phyloP scores from a whole-genome alignment of 1,139 yeast genomes.

The Pichia sp. region DNA sequence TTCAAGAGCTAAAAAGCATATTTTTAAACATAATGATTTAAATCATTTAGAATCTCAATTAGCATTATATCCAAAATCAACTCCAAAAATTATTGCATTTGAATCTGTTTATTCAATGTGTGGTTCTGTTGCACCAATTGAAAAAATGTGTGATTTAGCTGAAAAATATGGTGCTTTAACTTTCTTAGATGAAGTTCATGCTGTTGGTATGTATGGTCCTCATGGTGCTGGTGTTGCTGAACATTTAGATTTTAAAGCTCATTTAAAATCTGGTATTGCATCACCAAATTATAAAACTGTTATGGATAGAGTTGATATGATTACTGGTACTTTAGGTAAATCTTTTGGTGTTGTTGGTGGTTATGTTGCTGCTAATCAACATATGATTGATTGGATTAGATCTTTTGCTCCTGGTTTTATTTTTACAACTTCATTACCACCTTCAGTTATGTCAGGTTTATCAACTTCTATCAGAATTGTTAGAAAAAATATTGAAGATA shows the following conservation, averaged over 20 bases:
- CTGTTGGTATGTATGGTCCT: slow-evolving; percentile 98
- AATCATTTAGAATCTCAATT: slow-evolving; percentile 73
- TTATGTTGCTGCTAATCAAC: slow-evolving; percentile 83
- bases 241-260: slow-evolving; percentile 82
- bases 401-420: slow-evolving; percentile 97
- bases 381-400: slow-evolving; percentile 89
- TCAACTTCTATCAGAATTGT: slow-evolving; percentile 81
- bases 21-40: slow-evolving; percentile 88
- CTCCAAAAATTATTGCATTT: slow-evolving; percentile 93
- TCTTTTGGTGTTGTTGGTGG: slow-evolving; percentile 98
- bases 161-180: slow-evolving; percentile 97
- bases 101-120: slow-evolving; percentile 98
- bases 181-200: slow-evolving; percentile 96
- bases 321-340: slow-evolving; percentile 96
- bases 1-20: slow-evolving; percentile 81
- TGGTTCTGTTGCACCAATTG: slow-evolving; percentile 93
- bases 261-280: slow-evolving; percentile 60
- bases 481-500: slow-evolving; percentile 67
- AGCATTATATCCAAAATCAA: slow-evolving; percentile 70
- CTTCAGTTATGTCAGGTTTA: slow-evolving; percentile 97
- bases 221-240: slow-evolving; percentile 99
- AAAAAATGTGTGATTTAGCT: slow-evolving; percentile 88
- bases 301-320: slow-evolving; percentile 88
- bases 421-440: slow-evolving; percentile 94
- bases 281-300: slow-evolving; percentile 51